Conservation (phyloP, 1,139 yeast species). For the Pichia sp. region DNA sequence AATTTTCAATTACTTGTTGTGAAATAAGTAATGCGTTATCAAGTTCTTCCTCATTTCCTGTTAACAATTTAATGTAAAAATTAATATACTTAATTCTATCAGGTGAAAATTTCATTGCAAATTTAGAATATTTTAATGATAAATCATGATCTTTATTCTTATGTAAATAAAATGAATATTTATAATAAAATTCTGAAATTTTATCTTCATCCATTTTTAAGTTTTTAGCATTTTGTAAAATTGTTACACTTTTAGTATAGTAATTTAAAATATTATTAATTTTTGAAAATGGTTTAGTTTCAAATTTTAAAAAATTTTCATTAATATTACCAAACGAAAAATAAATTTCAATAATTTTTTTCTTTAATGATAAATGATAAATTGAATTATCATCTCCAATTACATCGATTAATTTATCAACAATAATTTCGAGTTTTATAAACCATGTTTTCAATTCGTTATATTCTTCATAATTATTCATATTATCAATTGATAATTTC, state of each 20-base stretch:
- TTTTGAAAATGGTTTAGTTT: no score
- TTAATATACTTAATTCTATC: slow-evolving; percentile 45
- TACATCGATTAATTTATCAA: slow-evolving; percentile 1
- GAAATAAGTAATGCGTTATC: slow-evolving; percentile 38
- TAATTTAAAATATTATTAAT: no score
- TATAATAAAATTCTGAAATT: slow-evolving; percentile 25
- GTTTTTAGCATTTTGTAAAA: slow-evolving; percentile 1
- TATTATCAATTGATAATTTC: slow-evolving; percentile 23
- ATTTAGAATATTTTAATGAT: slow-evolving; percentile 33
- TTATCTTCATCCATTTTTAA: background rate
- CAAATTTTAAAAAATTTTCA: no score
- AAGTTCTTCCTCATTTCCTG: slow-evolving; percentile 45
- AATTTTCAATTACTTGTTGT: slow-evolving; percentile 32
- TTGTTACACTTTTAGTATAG: no score
- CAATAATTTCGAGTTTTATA: slow-evolving; percentile 6
- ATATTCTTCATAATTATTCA: slow-evolving; percentile 13
- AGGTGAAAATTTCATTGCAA: slow-evolving; percentile 34
- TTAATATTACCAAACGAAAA: no score
- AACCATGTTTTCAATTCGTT: slow-evolving; percentile 17
- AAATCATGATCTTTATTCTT: slow-evolving; percentile 31
- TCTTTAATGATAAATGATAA: no score
- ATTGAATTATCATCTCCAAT: slow-evolving; percentile 12
- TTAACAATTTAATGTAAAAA: slow-evolving; percentile 43
- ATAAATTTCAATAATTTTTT: no score
- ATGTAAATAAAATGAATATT: slow-evolving; percentile 32